Conservation (phyloP, 1,139 yeast species). For the Debaryomyces singareniensis region DNA sequence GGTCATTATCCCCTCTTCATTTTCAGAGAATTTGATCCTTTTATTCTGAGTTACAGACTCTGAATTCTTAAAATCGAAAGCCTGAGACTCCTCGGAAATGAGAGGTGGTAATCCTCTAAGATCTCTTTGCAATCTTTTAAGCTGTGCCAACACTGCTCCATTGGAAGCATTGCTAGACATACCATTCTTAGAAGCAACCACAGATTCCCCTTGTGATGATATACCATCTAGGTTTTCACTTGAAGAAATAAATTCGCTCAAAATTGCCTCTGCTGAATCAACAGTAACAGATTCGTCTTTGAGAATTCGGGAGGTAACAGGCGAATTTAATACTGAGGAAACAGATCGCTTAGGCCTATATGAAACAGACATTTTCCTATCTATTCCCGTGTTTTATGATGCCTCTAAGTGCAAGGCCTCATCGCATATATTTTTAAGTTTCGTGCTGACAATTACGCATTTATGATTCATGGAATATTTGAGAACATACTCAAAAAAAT, state of each 20-base stretch:
- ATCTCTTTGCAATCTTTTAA: constrained; percentile 63
- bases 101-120: constrained; percentile 70
- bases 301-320: constrained; percentile 38
- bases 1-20: constrained; percentile 11
- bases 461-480: too few species aligned
- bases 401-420: too few species aligned
- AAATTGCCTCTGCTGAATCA: constrained; percentile 38
- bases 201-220: not conserved
- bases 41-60: constrained; percentile 15
- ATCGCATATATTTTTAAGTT: too few species aligned
- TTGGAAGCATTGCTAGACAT: constrained; percentile 18
- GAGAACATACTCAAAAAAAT: too few species aligned
- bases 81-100: constrained; percentile 17
- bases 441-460: too few species aligned
- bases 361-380: constrained; percentile 15
- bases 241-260: constrained; percentile 41
- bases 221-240: constrained; percentile 17
- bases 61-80: constrained; percentile 3
- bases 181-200: constrained; percentile 9
- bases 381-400: too few species aligned
- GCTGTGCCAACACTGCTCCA: constrained; percentile 47
- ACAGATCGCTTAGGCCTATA: constrained; percentile 33
- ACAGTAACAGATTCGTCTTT: constrained; percentile 21
- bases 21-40: constrained; percentile 24
- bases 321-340: constrained; percentile 43